Base-by-base conservation (phyloP, 2,329 filamentous ascomycete genomes). In the Penicillium sp. region DNA sequence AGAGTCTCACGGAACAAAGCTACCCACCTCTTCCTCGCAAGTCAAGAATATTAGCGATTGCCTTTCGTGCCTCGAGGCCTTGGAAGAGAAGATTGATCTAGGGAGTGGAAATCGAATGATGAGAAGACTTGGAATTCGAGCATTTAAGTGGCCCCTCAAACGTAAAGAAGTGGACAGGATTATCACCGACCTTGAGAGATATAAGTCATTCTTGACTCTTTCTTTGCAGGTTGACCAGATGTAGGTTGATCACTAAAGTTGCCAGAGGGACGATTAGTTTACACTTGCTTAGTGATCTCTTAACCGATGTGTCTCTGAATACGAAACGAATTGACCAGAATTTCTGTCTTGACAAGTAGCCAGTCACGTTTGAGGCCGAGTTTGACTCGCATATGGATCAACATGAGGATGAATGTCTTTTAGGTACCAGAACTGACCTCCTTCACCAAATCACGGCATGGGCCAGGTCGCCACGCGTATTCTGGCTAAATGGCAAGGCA, bases 61-160 rank as follows among this genome's bases (percentile, higher is more conserved):
- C 49, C 29, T 48, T 40, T 48, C 42, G 21, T 48, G 54, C n/a
- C 58, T 63, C 28, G 31, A 24, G 47, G 36, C 21, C 29, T 52
- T 61, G 37, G 45, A 59, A 52, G 46, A 18, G 26, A 63, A 48
- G 33, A 36, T 67, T 36, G 55, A 62, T 45, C 49, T 47, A 36
- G 42, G 51, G 28, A 61, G 44, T 14, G 45, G 39, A 34, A 48
- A 57, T 7, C 53, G 21, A 4, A n/a, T 47, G 7, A 65, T 65
- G 62, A 66, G 54, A 1, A 65, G 52, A 52, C 29, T 63, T 31
- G 64, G 61, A 40, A 18, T 67, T 21, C 62, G 67, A 50, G 61
- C 66, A 16, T 55, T 70, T 16, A 70, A 66, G 36, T 72, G 69
- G 67, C 67, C 69, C 3, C 56, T 72, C 29, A 60, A 66, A 29